A percentile compares a stretch with the other conserved stretches of the same genome.
Conservation (phyloP, 306 rosid species). For the Adenanthera pavonina region DNA sequence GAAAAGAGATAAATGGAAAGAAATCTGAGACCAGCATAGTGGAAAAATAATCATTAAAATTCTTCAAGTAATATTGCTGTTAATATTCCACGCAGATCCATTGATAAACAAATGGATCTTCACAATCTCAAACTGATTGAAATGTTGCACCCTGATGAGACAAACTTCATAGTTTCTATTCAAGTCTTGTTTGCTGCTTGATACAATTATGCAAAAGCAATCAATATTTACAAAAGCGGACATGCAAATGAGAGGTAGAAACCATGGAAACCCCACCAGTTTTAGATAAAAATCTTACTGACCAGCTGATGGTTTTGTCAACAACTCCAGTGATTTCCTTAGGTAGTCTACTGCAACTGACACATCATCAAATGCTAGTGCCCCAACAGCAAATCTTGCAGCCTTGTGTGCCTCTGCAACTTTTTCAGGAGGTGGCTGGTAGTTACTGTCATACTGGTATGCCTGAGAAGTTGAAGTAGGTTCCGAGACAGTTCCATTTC, state of each 20-base stretch:
- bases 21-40: background rate
- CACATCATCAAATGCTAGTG: conserved; percentile 97
- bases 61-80: conserved; percentile 24
- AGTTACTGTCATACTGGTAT: conserved; percentile 77
- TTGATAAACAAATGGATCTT: conserved; percentile 28
- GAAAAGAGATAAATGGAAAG: background rate
- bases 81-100: conserved; percentile 18
- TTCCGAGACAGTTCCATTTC: conserved; percentile 61
- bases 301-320: conserved; percentile 84
- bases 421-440: conserved; percentile 86
- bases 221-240: conserved; percentile 47
- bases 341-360: conserved; percentile 81
- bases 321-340: conserved; percentile 86
- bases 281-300: conserved; percentile 39
- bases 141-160: conserved; percentile 16
- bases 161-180: conserved; percentile 31
- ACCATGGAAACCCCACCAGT: conserved; percentile 33
- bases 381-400: conserved; percentile 99
- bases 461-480: conserved; percentile 60
- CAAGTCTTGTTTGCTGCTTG: conserved; percentile 20
- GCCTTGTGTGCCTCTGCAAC: conserved; percentile 98
- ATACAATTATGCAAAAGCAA: conserved; percentile 11
- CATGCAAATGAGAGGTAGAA: conserved; percentile 33
- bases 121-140: conserved; percentile 10
- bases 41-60: background rate